Evolutionary conservation across 768 basidiomycete genomes (phyloP), one percentile per base, ranked within the genome.

Genomic region (Tulasnella calospora): DNA sequence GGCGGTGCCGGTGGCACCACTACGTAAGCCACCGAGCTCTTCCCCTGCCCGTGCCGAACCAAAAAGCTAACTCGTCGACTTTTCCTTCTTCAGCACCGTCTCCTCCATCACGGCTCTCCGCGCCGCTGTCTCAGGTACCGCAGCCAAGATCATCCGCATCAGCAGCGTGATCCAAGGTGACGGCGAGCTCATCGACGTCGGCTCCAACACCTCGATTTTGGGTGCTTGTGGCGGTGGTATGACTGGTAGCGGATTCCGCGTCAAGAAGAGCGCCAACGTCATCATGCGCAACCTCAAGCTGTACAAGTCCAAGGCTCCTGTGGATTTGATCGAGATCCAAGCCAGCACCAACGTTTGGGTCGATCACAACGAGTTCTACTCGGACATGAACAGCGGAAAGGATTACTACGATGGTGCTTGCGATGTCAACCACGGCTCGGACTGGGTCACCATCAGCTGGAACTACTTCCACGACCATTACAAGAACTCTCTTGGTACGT

Each of bases 391-490:
- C 87, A 87, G n/a, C n/a, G n/a, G n/a, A n/a, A n/a, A n/a, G n/a
- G n/a, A n/a, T n/a, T n/a, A n/a, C n/a, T n/a, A n/a, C 82, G 87
- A 87, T 77, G 87, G 87, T 70, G 84, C 86, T 41, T 83, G 86
- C 69, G 87, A 88, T 78, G 82, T 88, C 79, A 87, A 86, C 38
- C 87, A 87, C 79, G 88, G 87, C 73, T 74, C 83, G 79, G 84
- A 85, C 80, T 86, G 84, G 73, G 81, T 76, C 70, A 74, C 73
- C 35, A 30, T 36, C 33, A 57, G 33, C 55, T 67, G 71, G 17
- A 78, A 67, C 76, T 21, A 23, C 40, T 46, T 71, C 67, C 78
- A 36, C 36, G 55, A 80, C 40, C 88, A 88, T 84, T 88, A 85
- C 85, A 88, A 88, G 80, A 85, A 80, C 33, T 85, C 84, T 21